Conservation (phyloP, 345 rosid genomes). For the Pseudoturritis turrita region DNA sequence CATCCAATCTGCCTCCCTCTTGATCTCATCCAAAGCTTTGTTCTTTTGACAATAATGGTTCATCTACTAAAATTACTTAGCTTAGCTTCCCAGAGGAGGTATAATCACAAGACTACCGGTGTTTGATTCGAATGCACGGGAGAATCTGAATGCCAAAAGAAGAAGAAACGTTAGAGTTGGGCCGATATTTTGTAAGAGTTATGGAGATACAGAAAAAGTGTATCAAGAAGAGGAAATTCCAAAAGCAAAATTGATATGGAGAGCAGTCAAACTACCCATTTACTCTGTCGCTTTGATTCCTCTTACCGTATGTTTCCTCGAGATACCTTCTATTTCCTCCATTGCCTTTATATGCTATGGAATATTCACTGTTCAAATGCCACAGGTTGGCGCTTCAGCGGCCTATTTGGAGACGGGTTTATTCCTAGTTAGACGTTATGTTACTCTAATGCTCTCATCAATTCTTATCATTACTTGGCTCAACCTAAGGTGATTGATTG, state of each 20-base stretch:
- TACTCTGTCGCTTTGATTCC: constrained; percentile 88
- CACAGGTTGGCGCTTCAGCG: constrained; percentile 76
- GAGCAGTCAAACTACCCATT: constrained; percentile 81
- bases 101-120: not conserved
- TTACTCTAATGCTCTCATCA: constrained; percentile 65
- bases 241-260: constrained; percentile 68
- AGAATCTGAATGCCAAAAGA: not conserved
- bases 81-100: constrained; percentile 29
- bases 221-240: constrained; percentile 43
- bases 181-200: constrained; percentile 18
- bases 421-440: constrained; percentile 49
- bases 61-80: constrained; percentile 11
- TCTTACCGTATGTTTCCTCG: constrained; percentile 55
- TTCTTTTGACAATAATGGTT: not conserved
- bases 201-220: not conserved
- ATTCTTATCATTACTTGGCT: constrained; percentile 77
- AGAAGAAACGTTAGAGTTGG: not conserved
- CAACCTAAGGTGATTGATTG: constrained; percentile 59
- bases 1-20: not conserved
- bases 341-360: not conserved
- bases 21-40: not conserved
- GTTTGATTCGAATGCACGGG: constrained; percentile 4
- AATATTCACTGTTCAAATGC: not conserved
- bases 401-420: constrained; percentile 74
- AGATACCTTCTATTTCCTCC: not conserved